These are phyloP conservation scores for Calophaca sinica DNA, from an alignment of 306 rosid genomes.

Conservation along the genomic window DNA sequence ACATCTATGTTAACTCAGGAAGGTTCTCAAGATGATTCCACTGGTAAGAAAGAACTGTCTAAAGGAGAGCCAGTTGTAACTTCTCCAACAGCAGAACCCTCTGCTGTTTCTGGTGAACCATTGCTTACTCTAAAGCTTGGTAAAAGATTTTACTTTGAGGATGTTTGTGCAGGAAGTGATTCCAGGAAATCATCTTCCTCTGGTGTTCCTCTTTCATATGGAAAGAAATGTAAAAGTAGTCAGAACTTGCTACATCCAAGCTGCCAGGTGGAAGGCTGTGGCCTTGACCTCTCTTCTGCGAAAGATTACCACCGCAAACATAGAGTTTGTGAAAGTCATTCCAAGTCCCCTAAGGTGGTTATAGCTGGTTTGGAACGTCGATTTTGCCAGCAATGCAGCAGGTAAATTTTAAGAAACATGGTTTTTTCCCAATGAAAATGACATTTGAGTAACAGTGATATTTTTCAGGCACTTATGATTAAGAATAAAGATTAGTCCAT, in stretches of 20 bases:
- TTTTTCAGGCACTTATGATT: constrained; percentile 14
- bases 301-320: constrained; percentile 94
- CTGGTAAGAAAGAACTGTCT: constrained; percentile 58
- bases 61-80: constrained; percentile 54
- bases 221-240: constrained; percentile 60
- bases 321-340: constrained; percentile 80
- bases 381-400: constrained; percentile 98
- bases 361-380: constrained; percentile 77
- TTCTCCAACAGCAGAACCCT: constrained; percentile 61
- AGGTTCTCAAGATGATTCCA: constrained; percentile 60
- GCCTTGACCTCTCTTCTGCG: constrained; percentile 75
- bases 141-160: constrained; percentile 82
- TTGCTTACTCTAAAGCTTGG: constrained; percentile 92
- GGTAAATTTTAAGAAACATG: constrained; percentile 57
- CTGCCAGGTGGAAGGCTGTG: constrained; percentile 97
- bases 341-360: constrained; percentile 82
- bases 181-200: constrained; percentile 57
- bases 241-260: constrained; percentile 51
- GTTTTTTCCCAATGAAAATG: constrained; percentile 27
- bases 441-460: neutral
- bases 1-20: constrained; percentile 63
- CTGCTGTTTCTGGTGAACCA: constrained; percentile 73
- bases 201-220: constrained; percentile 48
- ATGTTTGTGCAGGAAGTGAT: constrained; percentile 58
- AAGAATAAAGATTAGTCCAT: constrained; percentile 10